Percentiles rank a stretch among this genome's conserved stretches.
Evolutionary conservation across 2,329 filamentous ascomycete species (phyloP).

Genomic region (Coniella vitis): DNA sequence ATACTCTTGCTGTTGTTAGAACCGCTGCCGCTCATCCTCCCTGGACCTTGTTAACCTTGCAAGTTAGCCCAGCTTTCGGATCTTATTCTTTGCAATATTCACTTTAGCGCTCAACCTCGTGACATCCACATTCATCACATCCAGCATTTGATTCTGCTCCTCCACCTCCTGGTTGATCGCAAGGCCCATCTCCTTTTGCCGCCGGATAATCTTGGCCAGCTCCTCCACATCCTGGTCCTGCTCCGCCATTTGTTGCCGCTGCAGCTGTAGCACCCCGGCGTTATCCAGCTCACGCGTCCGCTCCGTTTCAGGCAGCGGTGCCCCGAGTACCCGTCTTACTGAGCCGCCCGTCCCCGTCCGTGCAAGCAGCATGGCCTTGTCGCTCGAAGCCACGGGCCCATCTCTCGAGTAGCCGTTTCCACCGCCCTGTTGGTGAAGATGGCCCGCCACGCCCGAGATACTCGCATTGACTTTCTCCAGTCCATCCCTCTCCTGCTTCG

Average conservation of each 20-base stretch:
- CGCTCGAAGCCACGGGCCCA: conserved; percentile 41
- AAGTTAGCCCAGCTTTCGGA: conserved; percentile 49
- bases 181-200: conserved; percentile 72
- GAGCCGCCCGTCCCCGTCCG: conserved; percentile 20
- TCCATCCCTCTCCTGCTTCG: conserved; percentile 67
- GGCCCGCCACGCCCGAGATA: conserved; percentile 26
- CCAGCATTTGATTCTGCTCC: conserved; percentile 64
- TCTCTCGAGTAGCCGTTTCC: conserved; percentile 43
- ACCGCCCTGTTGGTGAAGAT: conserved; percentile 41
- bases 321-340: conserved; percentile 57
- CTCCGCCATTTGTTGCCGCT: conserved; percentile 65
- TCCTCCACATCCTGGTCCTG: conserved; percentile 69
- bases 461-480: conserved; percentile 65
- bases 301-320: conserved; percentile 66
- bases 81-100: conserved; percentile 64
- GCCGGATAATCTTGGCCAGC: conserved; percentile 60
- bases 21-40: not conserved
- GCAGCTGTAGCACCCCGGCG: conserved; percentile 63
- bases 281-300: conserved; percentile 74
- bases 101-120: conserved; percentile 63
- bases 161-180: conserved; percentile 69
- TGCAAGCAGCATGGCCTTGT: conserved; percentile 45
- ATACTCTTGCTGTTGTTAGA: too few relatives aligned
- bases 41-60: not conserved
- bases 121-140: conserved; percentile 58